Base-by-base conservation (phyloP, 352 stramenopile species). In the Pythium dissotocum region DNA sequence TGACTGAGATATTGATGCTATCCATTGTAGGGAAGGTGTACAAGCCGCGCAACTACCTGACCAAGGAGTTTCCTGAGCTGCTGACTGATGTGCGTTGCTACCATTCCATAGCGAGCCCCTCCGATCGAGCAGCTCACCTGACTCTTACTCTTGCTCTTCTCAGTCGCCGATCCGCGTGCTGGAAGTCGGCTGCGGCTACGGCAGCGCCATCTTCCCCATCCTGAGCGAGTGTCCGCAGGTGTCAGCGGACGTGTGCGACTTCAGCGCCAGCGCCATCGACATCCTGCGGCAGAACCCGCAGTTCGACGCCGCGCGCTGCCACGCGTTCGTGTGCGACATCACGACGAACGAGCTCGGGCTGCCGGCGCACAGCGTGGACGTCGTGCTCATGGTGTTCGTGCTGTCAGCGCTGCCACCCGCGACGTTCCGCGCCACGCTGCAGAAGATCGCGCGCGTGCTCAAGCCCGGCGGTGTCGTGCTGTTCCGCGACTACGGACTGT, bases 401-500 rank as follows among this genome's bases (percentile, higher is more conserved):
- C 70, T 96, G 51, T 95, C 85, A 48, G 85, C 85, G 13, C 71
- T 97, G 52, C 80, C 79, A 16, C 89, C 87, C 5, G 69, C 79
- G 38, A 71, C 79, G 6, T 89, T 93, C 35, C 55, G 40, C 1
- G 46, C 61, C 24, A 81, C 83, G 26, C 48, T 97, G 42, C 57
- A 65, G n/a, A 90, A 91, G 58, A 78, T 94, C 21, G 83, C 73
- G 49, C 48, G 67, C 13, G 76, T 77, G 6, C 65, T 92, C 38
- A 79, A 77, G 32, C 81, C 79, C 12, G 89, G 86, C 13, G 89
- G 87, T 6, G 67, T 93, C 53, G 76, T 95, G 26, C 95, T 87
- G 73, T 94, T 97, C 42, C 83, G 89, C 32, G 89, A 97, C 74
- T 97, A 95, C 48, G 89, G 85, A 12, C 76, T 94, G 18, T 97